These are phyloP conservation scores for Monosporozyma solicola DNA, from an alignment of 805 yeast species.

Conservation along the genomic window DNA sequence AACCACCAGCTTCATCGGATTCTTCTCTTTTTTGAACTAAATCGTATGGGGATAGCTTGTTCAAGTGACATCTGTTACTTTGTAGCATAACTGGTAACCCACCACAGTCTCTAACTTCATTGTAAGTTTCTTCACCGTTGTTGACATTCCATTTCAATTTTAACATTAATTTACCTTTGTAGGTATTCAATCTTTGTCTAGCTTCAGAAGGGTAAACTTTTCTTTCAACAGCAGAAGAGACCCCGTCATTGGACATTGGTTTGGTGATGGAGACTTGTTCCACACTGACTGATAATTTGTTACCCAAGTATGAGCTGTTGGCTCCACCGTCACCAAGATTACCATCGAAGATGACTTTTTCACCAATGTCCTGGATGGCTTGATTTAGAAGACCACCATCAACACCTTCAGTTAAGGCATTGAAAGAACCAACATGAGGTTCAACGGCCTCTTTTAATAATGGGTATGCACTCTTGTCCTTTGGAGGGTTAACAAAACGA, in stretches of 20 bases:
- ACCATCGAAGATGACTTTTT: slow-evolving; percentile 77
- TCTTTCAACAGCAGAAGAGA: slow-evolving; percentile 64
- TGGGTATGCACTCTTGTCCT: slow-evolving; percentile 75
- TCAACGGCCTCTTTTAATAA: slow-evolving; percentile 79
- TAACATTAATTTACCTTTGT: slow-evolving; percentile 67
- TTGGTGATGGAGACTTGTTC: slow-evolving; percentile 81
- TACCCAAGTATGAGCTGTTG: slow-evolving; percentile 65
- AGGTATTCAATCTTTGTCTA: slow-evolving; percentile 81
- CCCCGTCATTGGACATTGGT: slow-evolving; percentile 51
- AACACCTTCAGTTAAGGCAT: slow-evolving; percentile 86
- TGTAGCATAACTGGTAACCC: slow-evolving; percentile 84
- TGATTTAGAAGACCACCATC: slow-evolving; percentile 76
- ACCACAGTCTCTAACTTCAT: slow-evolving; percentile 86
- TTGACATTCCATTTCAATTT: slow-evolving; percentile 82
- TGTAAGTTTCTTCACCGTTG: slow-evolving; percentile 65
- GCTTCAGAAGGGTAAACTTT: slow-evolving; percentile 77
- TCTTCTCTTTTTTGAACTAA: slow-evolving; percentile 77
- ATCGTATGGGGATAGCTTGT: slow-evolving; percentile 72
- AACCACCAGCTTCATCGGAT: slow-evolving; percentile 93
- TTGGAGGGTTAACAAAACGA: slow-evolving; percentile 82
- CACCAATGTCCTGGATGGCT: slow-evolving; percentile 84
- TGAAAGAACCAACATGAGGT: slow-evolving; percentile 94
- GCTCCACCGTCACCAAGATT: slow-evolving; percentile 10
- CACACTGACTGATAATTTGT: slow-evolving; percentile 74
- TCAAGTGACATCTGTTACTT: slow-evolving; percentile 85